Conservation (phyloP, 2,329 filamentous ascomycete genomes). For the Xylaria sp. region DNA sequence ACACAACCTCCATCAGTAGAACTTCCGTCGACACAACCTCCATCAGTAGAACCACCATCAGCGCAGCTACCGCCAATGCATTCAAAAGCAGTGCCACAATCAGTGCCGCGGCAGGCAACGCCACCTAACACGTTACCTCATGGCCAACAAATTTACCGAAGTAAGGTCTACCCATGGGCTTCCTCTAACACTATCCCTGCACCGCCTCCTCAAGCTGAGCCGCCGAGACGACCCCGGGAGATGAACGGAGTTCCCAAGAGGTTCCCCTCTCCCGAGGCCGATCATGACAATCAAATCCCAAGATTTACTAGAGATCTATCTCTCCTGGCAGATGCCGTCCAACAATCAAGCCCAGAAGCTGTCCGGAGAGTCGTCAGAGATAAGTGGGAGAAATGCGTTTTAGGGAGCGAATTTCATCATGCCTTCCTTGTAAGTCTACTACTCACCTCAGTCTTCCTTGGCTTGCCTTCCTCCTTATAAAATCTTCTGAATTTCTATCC, state of each 20-base stretch:
- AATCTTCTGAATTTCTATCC: neutral
- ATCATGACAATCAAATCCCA: constrained; percentile 38
- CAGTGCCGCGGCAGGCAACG: neutral
- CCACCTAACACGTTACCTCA: neutral
- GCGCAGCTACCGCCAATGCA: neutral
- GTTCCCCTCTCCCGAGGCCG: constrained; percentile 26
- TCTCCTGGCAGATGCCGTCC: constrained; percentile 53
- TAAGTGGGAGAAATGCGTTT: constrained; percentile 60
- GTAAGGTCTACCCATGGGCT: neutral
- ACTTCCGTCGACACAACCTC: neutral
- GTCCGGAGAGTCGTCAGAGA: constrained; percentile 61
- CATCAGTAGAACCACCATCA: neutral
- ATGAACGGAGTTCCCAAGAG: constrained; percentile 2
- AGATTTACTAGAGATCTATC: constrained; percentile 54
- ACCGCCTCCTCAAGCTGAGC: constrained; percentile 1
- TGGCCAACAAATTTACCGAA: neutral
- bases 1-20: neutral
- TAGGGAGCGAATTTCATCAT: constrained; percentile 63
- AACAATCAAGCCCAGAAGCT: constrained; percentile 55
- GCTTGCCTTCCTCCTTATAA: neutral
- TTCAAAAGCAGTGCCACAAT: neutral
- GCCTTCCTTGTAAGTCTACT: constrained; percentile 60
- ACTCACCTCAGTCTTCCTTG: constrained; percentile 10
- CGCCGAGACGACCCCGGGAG: neutral
- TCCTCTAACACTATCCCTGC: neutral